Conservation (phyloP, 768 basidiomycete genomes). For the Punctularia strigosozonata region DNA sequence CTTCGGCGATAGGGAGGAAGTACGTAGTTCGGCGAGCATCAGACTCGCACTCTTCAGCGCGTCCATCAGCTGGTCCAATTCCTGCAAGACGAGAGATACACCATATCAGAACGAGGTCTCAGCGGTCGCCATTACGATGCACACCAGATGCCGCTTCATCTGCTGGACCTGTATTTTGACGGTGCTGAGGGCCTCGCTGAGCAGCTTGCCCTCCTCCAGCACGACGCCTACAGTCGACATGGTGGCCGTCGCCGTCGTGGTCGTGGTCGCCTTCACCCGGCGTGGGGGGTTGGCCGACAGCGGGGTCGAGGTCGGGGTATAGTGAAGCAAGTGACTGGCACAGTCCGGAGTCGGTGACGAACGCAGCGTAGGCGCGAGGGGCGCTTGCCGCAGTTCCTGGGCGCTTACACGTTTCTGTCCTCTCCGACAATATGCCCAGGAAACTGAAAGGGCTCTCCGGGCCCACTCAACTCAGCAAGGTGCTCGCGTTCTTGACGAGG, state of each 20-base stretch:
- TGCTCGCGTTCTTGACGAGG: constrained; percentile 38
- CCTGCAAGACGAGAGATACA: constrained; percentile 31
- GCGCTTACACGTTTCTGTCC: too few relatives aligned
- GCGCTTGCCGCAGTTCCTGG: too few relatives aligned
- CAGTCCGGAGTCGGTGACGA: too few relatives aligned
- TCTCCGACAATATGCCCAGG: constrained; percentile 18
- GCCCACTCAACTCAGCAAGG: constrained; percentile 41
- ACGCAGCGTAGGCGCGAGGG: too few relatives aligned
- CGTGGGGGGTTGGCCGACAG: too few relatives aligned
- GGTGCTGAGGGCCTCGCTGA: constrained; percentile 74
- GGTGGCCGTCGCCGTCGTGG: too few relatives aligned
- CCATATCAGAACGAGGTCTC: not conserved
- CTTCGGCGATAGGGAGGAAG: constrained; percentile 87
- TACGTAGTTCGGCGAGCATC: constrained; percentile 94
- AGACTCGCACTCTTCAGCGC: constrained; percentile 93
- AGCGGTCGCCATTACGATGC: constrained; percentile 16
- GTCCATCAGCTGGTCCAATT: constrained; percentile 96
- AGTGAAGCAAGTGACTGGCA: too few relatives aligned
- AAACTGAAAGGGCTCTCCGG: constrained; percentile 23
- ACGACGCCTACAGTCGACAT: constrained; percentile 18
- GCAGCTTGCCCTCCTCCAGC: constrained; percentile 70
- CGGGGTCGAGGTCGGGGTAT: too few relatives aligned
- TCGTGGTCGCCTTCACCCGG: too few relatives aligned
- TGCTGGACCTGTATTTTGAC: constrained; percentile 89
- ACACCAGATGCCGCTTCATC: constrained; percentile 87